phyloP scores from a whole-genome alignment of 139 green algal species.

The Auxenochlorella pyrenoidosa region DNA sequence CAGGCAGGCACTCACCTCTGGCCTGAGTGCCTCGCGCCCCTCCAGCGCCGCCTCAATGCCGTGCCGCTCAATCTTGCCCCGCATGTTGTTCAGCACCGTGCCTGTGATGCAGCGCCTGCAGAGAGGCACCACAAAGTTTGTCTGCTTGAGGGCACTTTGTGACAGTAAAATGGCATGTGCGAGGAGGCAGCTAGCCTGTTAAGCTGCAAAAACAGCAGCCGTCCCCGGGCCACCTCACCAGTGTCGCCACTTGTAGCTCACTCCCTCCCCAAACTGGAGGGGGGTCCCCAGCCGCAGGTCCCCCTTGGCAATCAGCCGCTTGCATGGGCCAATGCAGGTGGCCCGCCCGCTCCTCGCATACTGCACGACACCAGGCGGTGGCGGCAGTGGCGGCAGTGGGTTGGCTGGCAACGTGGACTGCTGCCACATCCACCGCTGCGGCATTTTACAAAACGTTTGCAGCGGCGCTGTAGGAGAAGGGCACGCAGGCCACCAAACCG shows the following conservation, averaged over 20 bases:
- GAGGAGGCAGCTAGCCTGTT: no score
- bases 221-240: no score
- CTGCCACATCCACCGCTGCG: no score
- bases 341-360: not conserved
- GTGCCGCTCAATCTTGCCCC: conserved; percentile 15
- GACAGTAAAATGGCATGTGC: no score
- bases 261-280: not conserved
- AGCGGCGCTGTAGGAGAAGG: no score
- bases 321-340: not conserved
- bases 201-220: no score
- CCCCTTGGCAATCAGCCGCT: not conserved
- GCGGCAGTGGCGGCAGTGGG: no score
- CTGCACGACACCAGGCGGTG: not conserved
- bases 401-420: no score
- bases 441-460: no score
- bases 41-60: not conserved
- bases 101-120: not conserved
- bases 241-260: conserved; percentile 5
- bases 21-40: not conserved
- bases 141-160: no score
- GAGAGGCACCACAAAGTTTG: not conserved
- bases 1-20: not conserved
- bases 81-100: conserved; percentile 10
- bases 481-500: no score
- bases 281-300: not conserved